phyloP scores from a whole-genome alignment of 140 eudicot species.

The Ambrosia hybrid region DNA sequence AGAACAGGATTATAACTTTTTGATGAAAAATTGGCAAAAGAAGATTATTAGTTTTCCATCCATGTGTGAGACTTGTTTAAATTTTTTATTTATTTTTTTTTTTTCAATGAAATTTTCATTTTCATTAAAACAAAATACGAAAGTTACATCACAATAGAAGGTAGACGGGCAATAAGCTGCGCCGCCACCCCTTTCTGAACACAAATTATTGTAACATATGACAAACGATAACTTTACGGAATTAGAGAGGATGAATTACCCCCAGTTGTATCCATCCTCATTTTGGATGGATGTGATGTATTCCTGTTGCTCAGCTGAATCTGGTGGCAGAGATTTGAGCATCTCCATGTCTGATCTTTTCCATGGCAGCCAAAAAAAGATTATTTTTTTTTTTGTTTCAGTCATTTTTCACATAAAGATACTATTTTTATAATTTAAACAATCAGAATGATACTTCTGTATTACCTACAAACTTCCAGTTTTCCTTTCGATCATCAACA shows the following conservation, averaged over 20 bases:
- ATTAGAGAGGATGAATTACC: conserved; percentile 45
- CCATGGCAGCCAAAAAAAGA: conserved; percentile 24
- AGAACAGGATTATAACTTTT: conserved; percentile 83
- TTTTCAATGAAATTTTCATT: too few relatives aligned
- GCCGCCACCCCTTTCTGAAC: too few relatives aligned
- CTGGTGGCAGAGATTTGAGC: conserved; percentile 78
- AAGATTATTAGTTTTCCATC: conserved; percentile 1
- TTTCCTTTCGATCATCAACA: conserved; percentile 73
- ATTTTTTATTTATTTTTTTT: too few relatives aligned
- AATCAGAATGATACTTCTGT: conserved; percentile 10
- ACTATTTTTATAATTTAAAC: not conserved
- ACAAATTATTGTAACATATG: conserved; percentile 7
- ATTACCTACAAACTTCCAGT: conserved; percentile 83
- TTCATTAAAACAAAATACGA: too few relatives aligned
- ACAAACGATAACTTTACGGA: not conserved
- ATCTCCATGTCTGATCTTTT: conserved; percentile 56
- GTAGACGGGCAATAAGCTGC: too few relatives aligned
- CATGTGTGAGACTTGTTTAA: not conserved
- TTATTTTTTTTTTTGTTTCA: conserved; percentile 2
- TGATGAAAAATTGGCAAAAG: not conserved
- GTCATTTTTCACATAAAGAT: not conserved
- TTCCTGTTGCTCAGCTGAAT: conserved; percentile 87
- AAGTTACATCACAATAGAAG: too few relatives aligned
- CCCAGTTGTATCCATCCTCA: conserved; percentile 95
- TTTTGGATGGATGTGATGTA: conserved; percentile 71